Evolutionary conservation across 2,329 filamentous ascomycete genomes (phyloP).

Genomic region (Clarireedia sp.): DNA sequence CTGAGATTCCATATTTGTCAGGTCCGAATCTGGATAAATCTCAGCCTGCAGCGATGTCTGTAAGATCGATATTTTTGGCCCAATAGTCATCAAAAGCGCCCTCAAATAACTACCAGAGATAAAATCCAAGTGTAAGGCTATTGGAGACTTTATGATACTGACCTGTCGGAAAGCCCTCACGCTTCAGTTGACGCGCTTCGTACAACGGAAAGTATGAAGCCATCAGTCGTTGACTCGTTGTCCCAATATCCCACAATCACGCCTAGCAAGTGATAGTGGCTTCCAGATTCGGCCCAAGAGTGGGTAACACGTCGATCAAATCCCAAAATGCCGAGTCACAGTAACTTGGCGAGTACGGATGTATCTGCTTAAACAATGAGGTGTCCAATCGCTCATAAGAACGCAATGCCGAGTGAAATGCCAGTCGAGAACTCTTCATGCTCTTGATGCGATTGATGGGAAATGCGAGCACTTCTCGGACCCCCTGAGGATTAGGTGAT

Average conservation of each 20-base stretch:
- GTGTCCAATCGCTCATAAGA: not conserved
- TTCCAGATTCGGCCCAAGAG: not conserved
- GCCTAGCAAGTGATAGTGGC: too few relatives aligned
- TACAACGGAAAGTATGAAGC: not conserved
- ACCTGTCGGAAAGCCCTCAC: conserved; percentile 2
- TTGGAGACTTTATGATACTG: not conserved
- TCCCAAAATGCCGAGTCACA: too few relatives aligned
- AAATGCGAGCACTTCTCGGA: not conserved
- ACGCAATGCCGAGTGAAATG: not conserved
- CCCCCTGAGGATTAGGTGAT: not conserved
- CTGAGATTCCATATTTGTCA: not conserved
- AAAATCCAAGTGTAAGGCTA: not conserved
- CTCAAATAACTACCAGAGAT: not conserved
- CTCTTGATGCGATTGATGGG: not conserved
- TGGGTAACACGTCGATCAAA: not conserved
- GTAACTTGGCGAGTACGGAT: too few relatives aligned
- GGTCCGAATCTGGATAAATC: not conserved
- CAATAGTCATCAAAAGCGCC: conserved; percentile 2
- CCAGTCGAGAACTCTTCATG: too few relatives aligned
- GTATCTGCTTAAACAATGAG: too few relatives aligned
- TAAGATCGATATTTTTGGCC: not conserved
- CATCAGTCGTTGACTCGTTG: too few relatives aligned
- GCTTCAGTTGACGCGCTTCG: not conserved
- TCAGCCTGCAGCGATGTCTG: not conserved
- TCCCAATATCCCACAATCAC: too few relatives aligned